Base-by-base conservation (phyloP, 768 basidiomycete species). In the Russula sp. region DNA sequence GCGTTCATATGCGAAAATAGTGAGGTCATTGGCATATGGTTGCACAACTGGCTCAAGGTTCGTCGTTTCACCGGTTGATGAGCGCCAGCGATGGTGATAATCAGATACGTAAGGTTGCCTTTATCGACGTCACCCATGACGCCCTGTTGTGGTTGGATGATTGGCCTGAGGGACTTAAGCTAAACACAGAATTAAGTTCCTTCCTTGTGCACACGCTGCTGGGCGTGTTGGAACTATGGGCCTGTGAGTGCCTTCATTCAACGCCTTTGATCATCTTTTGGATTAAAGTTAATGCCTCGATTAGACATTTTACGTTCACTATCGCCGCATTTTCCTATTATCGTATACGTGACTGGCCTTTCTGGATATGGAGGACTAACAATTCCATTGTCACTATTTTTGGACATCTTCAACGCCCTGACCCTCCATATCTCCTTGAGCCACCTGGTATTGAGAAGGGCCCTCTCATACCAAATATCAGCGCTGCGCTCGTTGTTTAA, bases 101-200 rank as follows among this genome's bases (percentile, higher is more conserved):
- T 46, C 52, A 56, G 25, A 25, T n/a, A 38, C 3, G 46, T 68
- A 81, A 38, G 76, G 60, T 62, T 36, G 74, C 77, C 61, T 70
- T 85, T 1, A 75, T 88, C 6, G 70, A 76, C 3, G 73, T 75
- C 51, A 70, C 88, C 9, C 79, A 81, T 46, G 73, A 75, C 16
- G 77, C 80, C 0, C 76, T 98, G 2, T 67, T 78, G 1, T 98
- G 94, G 95, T 79, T 99, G 13, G 89, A 97, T 71, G 84, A 88
- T 63, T 98, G 96, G 96, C 96, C 96, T 0, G 93, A 87, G 1
- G 96, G 97, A 1, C 75, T 99, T 43, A 99, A 99, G 73, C 84
- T 99, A 56, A 98, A 98, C 69, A 91, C 92, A 0, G 91, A 98
- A 67, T 80, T 99, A n/a, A 91, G 92, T 67, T 77, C 79, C 29